phyloP scores from a whole-genome alignment of 345 rosid genomes.

The Sonneratia alba region DNA sequence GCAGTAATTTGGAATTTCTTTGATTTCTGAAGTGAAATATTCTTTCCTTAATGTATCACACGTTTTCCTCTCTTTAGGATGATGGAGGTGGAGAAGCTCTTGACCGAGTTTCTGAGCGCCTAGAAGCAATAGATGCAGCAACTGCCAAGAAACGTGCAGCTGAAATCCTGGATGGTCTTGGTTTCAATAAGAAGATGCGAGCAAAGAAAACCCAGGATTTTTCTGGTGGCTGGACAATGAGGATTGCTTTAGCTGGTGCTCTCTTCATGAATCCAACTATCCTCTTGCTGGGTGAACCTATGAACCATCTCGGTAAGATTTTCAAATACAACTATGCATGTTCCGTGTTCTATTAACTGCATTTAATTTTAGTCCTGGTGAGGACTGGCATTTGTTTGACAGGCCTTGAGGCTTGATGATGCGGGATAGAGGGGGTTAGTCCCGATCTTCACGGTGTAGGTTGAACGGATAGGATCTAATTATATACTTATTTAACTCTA shows the following conservation, averaged over 20 bases:
- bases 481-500: no score
- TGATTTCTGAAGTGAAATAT: no score
- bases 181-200: constrained; percentile 86
- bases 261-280: constrained; percentile 91
- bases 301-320: constrained; percentile 76
- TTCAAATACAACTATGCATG: neutral
- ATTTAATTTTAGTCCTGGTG: neutral
- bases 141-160: constrained; percentile 99
- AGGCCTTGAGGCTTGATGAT: constrained; percentile 97
- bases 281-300: constrained; percentile 89
- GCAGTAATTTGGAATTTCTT: neutral
- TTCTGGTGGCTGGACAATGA: constrained; percentile 99
- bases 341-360: neutral
- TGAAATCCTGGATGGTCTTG: constrained; percentile 88
- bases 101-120: constrained; percentile 80
- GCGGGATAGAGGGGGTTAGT: no score
- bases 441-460: no score
- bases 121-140: constrained; percentile 84
- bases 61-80: constrained; percentile 31
- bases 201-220: constrained; percentile 79
- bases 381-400: constrained; percentile 15
- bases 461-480: no score
- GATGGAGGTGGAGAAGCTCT: constrained; percentile 97
- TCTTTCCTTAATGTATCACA: neutral
- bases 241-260: constrained; percentile 94